Evolutionary conservation across 1,139 yeast species (phyloP).

Genomic region (Kluyveromyces marxianus): DNA sequence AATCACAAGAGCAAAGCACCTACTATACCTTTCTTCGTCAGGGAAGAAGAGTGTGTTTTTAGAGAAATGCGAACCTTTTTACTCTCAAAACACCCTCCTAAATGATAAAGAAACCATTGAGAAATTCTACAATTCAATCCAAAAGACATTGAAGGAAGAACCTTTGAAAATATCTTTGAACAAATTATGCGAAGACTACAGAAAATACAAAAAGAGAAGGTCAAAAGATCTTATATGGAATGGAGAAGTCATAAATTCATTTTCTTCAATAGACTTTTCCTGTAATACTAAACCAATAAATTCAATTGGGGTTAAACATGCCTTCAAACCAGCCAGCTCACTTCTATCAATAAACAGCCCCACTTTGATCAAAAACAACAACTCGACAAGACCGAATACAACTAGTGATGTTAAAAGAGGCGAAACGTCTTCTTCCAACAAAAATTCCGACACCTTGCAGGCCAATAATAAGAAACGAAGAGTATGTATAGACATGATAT

Average conservation of each 20-base stretch:
- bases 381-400: not conserved
- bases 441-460: no score
- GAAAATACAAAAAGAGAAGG: conserved; percentile 17
- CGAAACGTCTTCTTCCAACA: no score
- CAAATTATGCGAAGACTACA: conserved; percentile 21
- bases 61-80: not conserved
- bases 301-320: not conserved
- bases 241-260: conserved; percentile 7
- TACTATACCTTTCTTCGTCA: conserved; percentile 32
- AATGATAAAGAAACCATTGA: not conserved
- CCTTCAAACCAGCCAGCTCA: not conserved
- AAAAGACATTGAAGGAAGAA: no score
- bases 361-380: not conserved
- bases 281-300: not conserved
- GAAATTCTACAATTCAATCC: not conserved
- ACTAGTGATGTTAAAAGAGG: not conserved
- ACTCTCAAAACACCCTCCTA: not conserved
- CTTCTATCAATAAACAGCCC: not conserved
- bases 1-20: conserved; percentile 65
- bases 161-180: conserved; percentile 17
- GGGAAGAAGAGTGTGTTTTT: conserved; percentile 18
- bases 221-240: conserved; percentile 24
- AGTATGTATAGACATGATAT: no score
- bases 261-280: not conserved
- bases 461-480: no score